Base-by-base conservation (phyloP, 306 rosid species). In the Hylodesmum podocarpum region DNA sequence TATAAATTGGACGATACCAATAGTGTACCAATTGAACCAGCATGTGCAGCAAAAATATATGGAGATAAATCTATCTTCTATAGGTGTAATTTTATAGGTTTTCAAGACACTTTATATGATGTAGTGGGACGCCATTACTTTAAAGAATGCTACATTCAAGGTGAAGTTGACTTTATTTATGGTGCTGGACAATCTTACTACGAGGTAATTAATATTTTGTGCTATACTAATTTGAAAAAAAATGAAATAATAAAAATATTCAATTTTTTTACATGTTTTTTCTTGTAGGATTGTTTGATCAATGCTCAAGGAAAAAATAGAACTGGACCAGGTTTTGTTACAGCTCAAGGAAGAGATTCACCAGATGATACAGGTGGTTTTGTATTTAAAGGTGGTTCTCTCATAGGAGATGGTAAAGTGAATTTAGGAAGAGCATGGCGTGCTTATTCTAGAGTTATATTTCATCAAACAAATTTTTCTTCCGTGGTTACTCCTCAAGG, bases 61-160 rank as follows among this genome's bases (percentile, higher is more conserved):
- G 36, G 63, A 5, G 63, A 55, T 9, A 55, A 55, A 55, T 11
- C 1, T 13, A 11, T 55, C 6, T 25, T 55, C 36, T 12, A 0
- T 4, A 55, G 2, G 0, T 55, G 63, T 25, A 5, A 18, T 1
- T 55, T 55, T 46, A 0, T 66, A 8, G 86, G 88, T 37, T 71
- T 44, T 72, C 91, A 88, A 81, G 91, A 88, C 34, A 88, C 89
- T 0, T 41, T 88, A 1, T 88, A 86, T 86, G 89, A 83, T 44
- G 89, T 22, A 0, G 0, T 2, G 4, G 91, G 91, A 10, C 86
- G 86, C 11, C 91, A 86, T 75, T 81, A 78, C 81, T 88, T 71
- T 27, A 29, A 76, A 14, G 19, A 64, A 2, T 83, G 88, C 55
- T 10, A 21, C 31, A 62, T 88, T 14, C 66, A 81, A 80, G 91